phyloP scores from a whole-genome alignment of 768 basidiomycete genomes.

The Lactifluus hygrophoroides region DNA sequence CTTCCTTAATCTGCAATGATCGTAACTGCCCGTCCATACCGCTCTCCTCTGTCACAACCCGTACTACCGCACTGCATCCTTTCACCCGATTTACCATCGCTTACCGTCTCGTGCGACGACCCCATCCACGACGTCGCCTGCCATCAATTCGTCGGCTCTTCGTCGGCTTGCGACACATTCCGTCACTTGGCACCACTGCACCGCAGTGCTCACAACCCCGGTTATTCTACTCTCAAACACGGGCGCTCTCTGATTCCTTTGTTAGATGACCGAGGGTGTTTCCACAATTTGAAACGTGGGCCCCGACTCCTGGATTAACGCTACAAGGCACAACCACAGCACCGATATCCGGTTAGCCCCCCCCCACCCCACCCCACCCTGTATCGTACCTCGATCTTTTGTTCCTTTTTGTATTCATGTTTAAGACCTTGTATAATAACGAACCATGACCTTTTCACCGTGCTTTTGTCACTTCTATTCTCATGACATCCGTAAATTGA shows the following conservation, averaged over 20 bases:
- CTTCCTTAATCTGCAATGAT: not conserved
- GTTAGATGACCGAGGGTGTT: not conserved
- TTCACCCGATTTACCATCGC: not conserved
- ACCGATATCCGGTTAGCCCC: not conserved
- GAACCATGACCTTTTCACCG: not conserved
- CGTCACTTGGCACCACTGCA: not conserved
- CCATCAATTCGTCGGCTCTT: slow-evolving; percentile 3
- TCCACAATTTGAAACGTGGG: not conserved
- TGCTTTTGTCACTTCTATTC: not conserved
- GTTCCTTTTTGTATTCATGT: slow-evolving; percentile 10
- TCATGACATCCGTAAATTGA: not conserved
- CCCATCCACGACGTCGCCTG: not conserved
- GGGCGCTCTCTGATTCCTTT: not conserved
- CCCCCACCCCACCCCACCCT: no score
- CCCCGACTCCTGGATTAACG: not conserved
- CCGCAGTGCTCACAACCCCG: slow-evolving; percentile 1
- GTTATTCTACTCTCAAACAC: not conserved
- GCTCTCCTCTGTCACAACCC: not conserved
- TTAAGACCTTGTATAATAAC: not conserved
- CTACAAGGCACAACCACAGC: slow-evolving; percentile 9
- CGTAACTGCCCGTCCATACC: not conserved
- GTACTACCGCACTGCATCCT: not conserved
- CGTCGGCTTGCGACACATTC: slow-evolving; percentile 13
- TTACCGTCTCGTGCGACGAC: not conserved
- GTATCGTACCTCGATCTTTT: slow-evolving; percentile 8